phyloP scores from a whole-genome alignment of 2,329 filamentous ascomycete species.

The Colletotrichum karsti region DNA sequence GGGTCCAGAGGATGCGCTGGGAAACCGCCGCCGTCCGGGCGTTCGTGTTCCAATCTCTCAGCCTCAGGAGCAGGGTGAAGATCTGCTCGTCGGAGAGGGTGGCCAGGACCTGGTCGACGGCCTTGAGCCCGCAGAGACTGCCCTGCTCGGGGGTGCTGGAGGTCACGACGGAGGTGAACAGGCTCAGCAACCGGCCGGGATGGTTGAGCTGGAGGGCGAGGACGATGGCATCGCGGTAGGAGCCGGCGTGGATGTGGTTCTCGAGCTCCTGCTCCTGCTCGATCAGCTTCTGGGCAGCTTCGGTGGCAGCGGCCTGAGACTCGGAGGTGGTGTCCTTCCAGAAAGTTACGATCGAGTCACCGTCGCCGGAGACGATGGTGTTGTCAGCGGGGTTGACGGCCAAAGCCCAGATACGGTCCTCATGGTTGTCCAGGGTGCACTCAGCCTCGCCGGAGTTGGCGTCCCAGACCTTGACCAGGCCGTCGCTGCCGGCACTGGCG shows the following conservation, averaged over 20 bases:
- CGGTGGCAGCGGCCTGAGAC: constrained; percentile 78
- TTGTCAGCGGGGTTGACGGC: constrained; percentile 75
- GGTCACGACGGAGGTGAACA: constrained; percentile 84
- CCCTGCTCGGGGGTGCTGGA: constrained; percentile 66
- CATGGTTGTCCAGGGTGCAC: constrained; percentile 94
- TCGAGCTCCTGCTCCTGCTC: constrained; percentile 95
- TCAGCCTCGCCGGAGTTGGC: constrained; percentile 84
- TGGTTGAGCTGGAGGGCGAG: constrained; percentile 94
- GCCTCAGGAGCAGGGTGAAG: constrained; percentile 79
- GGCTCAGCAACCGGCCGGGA: constrained; percentile 81
- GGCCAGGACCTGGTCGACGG: constrained; percentile 86
- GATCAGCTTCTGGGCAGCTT: constrained; percentile 79
- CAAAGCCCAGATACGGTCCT: constrained; percentile 93
- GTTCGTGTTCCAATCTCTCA: constrained; percentile 98
- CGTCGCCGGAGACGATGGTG: constrained; percentile 87
- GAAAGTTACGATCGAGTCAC: constrained; percentile 92
- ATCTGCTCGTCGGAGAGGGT: constrained; percentile 85
- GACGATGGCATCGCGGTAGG: constrained; percentile 92
- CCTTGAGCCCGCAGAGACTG: constrained; percentile 70
- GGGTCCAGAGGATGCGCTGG: constrained; percentile 81
- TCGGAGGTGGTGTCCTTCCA: constrained; percentile 91
- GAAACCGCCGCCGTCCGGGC: constrained; percentile 85
- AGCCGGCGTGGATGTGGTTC: constrained; percentile 88
- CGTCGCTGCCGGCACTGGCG: constrained; percentile 90
- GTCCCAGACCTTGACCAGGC: constrained; percentile 96